Conservation (phyloP, 768 basidiomycete genomes). For the Auricularia heimuer region DNA sequence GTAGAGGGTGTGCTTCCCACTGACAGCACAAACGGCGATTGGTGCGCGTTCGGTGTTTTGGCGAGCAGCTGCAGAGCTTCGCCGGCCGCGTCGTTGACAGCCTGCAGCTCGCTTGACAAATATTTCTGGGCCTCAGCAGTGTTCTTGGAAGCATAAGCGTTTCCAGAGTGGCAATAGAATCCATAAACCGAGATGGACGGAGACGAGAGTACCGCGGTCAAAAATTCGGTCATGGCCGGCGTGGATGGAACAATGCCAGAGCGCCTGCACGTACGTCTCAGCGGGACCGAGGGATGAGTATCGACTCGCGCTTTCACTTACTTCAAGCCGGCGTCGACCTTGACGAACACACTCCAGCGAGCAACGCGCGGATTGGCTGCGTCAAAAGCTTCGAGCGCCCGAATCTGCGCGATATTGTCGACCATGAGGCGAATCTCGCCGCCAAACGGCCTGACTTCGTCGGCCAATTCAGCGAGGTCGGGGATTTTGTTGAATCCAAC, state of each 20-base stretch:
- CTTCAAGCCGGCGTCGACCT: constrained; percentile 71
- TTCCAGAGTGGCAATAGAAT: constrained; percentile 74
- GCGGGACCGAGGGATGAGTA: background rate
- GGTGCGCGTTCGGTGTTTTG: constrained; percentile 26
- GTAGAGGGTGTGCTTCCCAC: constrained; percentile 87
- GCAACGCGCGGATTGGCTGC: constrained; percentile 26
- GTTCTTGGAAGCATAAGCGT: constrained; percentile 69
- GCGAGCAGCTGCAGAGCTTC: constrained; percentile 41
- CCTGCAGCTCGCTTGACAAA: constrained; percentile 58
- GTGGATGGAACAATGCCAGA: constrained; percentile 55
- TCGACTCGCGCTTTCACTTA: constrained; percentile 25
- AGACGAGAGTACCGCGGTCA: constrained; percentile 44
- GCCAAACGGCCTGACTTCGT: constrained; percentile 43
- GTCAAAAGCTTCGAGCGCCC: constrained; percentile 54
- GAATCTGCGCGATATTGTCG: constrained; percentile 67
- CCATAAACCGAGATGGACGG: constrained; percentile 57
- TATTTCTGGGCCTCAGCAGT: constrained; percentile 52
- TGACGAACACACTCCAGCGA: constrained; percentile 71
- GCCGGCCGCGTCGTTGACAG: constrained; percentile 56
- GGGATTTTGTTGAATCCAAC: constrained; percentile 58
- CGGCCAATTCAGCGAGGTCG: constrained; percentile 53
- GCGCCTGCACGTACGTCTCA: constrained; percentile 36
- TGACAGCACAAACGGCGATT: constrained; percentile 55
- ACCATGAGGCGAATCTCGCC: constrained; percentile 58
- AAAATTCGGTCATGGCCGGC: constrained; percentile 42